Conservation (phyloP, 2,329 filamentous ascomycete species). For the Colletotrichum navitas region DNA sequence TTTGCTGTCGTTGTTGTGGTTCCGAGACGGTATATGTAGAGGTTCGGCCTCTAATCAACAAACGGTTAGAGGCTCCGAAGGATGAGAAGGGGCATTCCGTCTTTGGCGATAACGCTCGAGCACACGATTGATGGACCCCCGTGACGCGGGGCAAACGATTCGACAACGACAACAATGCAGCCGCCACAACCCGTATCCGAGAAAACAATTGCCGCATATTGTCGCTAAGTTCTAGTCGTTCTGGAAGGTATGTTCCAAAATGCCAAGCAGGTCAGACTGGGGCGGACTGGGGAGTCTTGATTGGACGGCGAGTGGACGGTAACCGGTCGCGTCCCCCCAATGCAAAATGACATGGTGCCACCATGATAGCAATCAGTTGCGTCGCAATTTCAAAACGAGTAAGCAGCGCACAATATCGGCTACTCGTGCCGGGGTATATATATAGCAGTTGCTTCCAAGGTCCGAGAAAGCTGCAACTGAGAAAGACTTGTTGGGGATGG, state of each 20-base stretch:
- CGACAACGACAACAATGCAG: neutral
- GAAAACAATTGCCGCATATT: slow-evolving; percentile 22
- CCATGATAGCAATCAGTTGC: neutral
- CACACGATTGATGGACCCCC: slow-evolving; percentile 14
- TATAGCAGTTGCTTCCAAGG: neutral
- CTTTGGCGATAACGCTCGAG: slow-evolving; percentile 14
- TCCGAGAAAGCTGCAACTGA: neutral
- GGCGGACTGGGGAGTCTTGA: neutral
- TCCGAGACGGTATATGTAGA: neutral
- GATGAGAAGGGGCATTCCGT: neutral
- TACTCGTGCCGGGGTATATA: neutral
- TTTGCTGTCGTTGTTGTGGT: no score
- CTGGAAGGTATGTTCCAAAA: slow-evolving; percentile 26
- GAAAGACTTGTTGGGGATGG: neutral
- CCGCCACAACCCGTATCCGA: slow-evolving; percentile 8
- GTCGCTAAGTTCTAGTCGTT: slow-evolving; percentile 1
- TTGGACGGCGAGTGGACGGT: slow-evolving; percentile 24
- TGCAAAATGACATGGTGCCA: slow-evolving; percentile 9
- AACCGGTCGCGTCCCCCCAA: neutral
- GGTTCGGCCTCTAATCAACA: slow-evolving; percentile 14
- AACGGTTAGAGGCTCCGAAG: slow-evolving; percentile 22
- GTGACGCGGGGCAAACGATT: neutral
- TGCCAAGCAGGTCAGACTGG: neutral
- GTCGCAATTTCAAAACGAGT: slow-evolving; percentile 11
- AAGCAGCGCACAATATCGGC: neutral